Evolutionary conservation across 257 asterid genomes (phyloP).

Genomic region (Gentiana straminea): DNA sequence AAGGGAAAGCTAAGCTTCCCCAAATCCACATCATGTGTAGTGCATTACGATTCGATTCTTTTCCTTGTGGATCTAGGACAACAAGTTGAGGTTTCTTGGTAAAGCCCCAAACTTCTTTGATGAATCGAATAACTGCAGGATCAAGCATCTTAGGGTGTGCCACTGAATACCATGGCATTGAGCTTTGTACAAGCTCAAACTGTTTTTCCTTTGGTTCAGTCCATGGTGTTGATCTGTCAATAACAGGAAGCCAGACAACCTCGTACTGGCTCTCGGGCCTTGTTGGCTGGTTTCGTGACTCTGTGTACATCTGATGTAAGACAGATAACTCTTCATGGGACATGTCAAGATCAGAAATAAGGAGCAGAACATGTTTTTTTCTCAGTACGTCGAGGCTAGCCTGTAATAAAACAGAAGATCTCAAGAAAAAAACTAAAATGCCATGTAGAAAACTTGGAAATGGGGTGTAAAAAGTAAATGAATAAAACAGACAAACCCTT

Average conservation of each 20-base stretch:
- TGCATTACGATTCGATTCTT: slow-evolving; percentile 52
- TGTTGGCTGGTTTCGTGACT: slow-evolving; percentile 25
- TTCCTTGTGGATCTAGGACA: slow-evolving; percentile 79
- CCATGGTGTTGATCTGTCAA: slow-evolving; percentile 24
- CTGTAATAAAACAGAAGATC: slow-evolving; percentile 23
- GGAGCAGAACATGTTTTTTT: slow-evolving; percentile 55
- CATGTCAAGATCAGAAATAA: slow-evolving; percentile 58
- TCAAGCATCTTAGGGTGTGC: slow-evolving; percentile 55
- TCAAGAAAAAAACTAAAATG: background rate
- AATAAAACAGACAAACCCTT: slow-evolving; percentile 13
- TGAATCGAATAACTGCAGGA: slow-evolving; percentile 49
- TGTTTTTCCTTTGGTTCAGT: slow-evolving; percentile 13
- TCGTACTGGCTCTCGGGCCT: slow-evolving; percentile 52
- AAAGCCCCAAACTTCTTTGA: slow-evolving; percentile 46
- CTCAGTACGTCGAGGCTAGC: slow-evolving; percentile 48
- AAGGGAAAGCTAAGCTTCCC: slow-evolving; percentile 78
- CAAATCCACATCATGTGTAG: slow-evolving; percentile 93
- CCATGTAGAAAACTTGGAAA: background rate
- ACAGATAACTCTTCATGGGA: slow-evolving; percentile 61
- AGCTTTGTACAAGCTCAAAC: slow-evolving; percentile 33
- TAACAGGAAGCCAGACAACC: slow-evolving; percentile 77
- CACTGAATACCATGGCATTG: slow-evolving; percentile 85
- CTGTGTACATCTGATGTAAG: slow-evolving; percentile 61
- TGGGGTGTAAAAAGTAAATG: background rate
- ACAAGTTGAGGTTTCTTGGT: slow-evolving; percentile 64